Evolutionary conservation across 164 flowering plant genomes (phyloP), one percentile per base, ranked within the genome.

Genomic region (Berberis vulgaris): DNA sequence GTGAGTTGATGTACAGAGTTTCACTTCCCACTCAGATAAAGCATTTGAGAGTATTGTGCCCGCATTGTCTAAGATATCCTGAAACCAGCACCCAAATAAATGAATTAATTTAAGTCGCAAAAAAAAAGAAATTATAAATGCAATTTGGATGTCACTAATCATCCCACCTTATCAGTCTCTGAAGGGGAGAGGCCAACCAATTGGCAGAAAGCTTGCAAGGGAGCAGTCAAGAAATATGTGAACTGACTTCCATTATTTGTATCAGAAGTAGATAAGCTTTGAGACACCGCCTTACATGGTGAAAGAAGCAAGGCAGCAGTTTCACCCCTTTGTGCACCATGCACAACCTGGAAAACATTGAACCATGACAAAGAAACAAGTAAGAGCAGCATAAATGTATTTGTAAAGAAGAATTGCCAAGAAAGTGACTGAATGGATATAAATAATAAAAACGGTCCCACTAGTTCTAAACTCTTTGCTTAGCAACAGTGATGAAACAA

Each of bases 311-410:
- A 46, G 8, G 93, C 96, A 73, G 86, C 84, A 56, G 83, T 63
- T 78, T 94, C 99, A 57, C 95, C 99, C 72, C 87, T 91, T 76
- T 94, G 97, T 57, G 87, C 84, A 50, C 99, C 97, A 73, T 87
- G 95, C 65, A 94, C 40, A 66, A 79, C 88, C 99, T 94, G 91
- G 50, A 71, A 67, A 67, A 57, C 41, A 72, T 55, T 62, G 66
- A 50, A 50, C 62, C 66, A 55, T 12, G 41, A 61, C 55, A 70
- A 49, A 73, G 4, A 65, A 57, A 55, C 41, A 49, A 52, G 49
- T 5, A 8, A 5, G 49, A 46, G 49, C 5, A 46, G 49, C 54
- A 11, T 52, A 7, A 52, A 6, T 52, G 2, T 11, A 1, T 52
- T 0, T 52, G 12, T 52, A 52, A 8, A 46, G 49, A 5, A 26